Evolutionary conservation across 345 rosid species (phyloP), one percentile per base, ranked within the genome.

Genomic region (Dipteronia sinensis): DNA sequence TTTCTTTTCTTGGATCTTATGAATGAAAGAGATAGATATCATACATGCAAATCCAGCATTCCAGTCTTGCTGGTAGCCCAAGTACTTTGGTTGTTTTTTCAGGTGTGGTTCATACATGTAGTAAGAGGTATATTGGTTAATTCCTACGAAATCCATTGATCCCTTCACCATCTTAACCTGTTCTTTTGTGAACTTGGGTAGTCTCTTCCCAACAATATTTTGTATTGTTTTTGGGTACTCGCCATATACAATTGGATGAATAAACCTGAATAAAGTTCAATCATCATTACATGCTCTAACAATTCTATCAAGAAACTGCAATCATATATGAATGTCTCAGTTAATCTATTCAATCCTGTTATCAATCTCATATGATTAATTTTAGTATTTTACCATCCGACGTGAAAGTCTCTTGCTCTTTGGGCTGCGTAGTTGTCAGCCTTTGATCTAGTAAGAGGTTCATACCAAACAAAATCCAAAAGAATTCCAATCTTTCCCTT

Each of bases 351-450:
- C 53, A 72, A 40, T 59, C 49, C 49, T 46, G 49, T 9, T 46
- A 3, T 46, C 12, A 47, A 49, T 49, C 16, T 11, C 53, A 2
- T 10, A 13, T 34, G 38, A 34, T 4, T 6, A 34, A 34, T 34
- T 34, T n/a, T n/a, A n/a, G n/a, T n/a, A n/a, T n/a, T n/a, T 76
- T 86, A 96, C 99, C 99, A 96, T 86, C 98, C 99, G 22, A 96
- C 78, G 67, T 96, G 98, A 67, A 96, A 94, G 90, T 96, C 99
- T 81, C 91, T 86, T 67, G 99, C 99, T 82, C 98, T 85, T 85
- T 96, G 99, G 74, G 99, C 98, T 44, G 98, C 99, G 78, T 78
- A 79, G 67, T 84, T 89, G 85, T 96, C 98, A 3, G 94, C 97
- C 84, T 90, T 94, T 3, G 94, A 87, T 83, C 91, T 84, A 38